Conservation (phyloP, 257 asterid species). For the Oldenlandia corymbosa region DNA sequence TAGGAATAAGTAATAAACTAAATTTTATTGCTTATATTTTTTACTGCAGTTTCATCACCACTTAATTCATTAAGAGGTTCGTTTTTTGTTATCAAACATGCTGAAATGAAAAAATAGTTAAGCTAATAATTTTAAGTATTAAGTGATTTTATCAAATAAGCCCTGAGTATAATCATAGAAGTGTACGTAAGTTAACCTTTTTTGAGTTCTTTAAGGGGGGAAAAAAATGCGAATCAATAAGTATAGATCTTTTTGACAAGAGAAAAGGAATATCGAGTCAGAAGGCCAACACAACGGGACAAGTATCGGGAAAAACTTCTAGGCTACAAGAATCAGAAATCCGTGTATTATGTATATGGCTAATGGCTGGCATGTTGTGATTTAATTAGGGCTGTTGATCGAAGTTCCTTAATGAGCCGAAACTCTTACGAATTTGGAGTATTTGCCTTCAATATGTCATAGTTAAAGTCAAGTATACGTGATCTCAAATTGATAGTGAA, state of each 20-base stretch:
- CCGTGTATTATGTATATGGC: not conserved
- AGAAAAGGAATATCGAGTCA: slow-evolving; percentile 3
- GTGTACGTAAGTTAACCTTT: slow-evolving; percentile 7
- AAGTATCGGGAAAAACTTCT: not conserved
- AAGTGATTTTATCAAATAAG: too few relatives aligned
- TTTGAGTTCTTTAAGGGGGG: not conserved
- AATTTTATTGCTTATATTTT: too few relatives aligned
- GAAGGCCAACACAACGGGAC: slow-evolving; percentile 1
- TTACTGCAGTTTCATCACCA: too few relatives aligned
- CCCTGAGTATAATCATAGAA: too few relatives aligned
- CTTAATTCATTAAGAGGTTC: too few relatives aligned
- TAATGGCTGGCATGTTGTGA: not conserved
- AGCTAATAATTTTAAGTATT: too few relatives aligned
- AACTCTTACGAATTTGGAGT: not conserved
- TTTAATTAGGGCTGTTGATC: not conserved
- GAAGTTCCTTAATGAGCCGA: not conserved
- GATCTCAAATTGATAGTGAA: not conserved
- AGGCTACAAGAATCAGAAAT: not conserved
- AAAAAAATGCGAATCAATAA: too few relatives aligned
- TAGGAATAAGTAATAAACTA: too few relatives aligned
- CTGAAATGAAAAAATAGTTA: too few relatives aligned
- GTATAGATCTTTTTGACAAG: not conserved
- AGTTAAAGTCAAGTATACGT: not conserved
- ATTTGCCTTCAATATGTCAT: not conserved
- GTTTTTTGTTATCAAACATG: too few relatives aligned